A percentile compares a stretch with the other conserved stretches of the same genome.
phyloP scores from a whole-genome alignment of 2,329 filamentous ascomycete species.

The Aspergillus sp. region DNA sequence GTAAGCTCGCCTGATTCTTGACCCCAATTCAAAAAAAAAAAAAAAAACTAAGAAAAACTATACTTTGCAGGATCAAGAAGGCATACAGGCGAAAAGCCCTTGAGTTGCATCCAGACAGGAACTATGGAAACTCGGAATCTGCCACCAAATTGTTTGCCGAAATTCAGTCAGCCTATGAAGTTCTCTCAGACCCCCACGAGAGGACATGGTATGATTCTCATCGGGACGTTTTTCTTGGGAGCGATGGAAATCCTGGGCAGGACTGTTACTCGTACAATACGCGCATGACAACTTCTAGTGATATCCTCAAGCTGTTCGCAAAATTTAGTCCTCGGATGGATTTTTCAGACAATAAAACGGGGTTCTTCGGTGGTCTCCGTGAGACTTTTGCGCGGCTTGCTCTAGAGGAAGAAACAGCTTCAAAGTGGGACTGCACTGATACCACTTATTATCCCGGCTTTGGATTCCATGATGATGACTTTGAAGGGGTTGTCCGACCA shows the following conservation, averaged over 20 bases:
- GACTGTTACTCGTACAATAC: slow-evolving; percentile 63
- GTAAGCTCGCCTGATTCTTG: slow-evolving; percentile 42
- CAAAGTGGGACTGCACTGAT: slow-evolving; percentile 61
- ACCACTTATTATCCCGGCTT: slow-evolving; percentile 73
- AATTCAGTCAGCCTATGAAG: slow-evolving; percentile 86
- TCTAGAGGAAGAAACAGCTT: slow-evolving; percentile 72
- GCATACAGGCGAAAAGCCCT: slow-evolving; percentile 88
- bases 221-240: slow-evolving; percentile 74
- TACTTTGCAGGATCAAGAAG: slow-evolving; percentile 69
- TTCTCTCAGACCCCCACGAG: slow-evolving; percentile 94
- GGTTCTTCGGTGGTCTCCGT: slow-evolving; percentile 78
- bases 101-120: slow-evolving; percentile 91
- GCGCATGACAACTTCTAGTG: slow-evolving; percentile 71
- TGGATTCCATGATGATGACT: slow-evolving; percentile 68
- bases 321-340: slow-evolving; percentile 74
- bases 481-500: slow-evolving; percentile 68
- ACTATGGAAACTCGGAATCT: slow-evolving; percentile 77
- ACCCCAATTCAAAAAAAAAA: neutral
- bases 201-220: slow-evolving; percentile 98
- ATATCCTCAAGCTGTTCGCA: slow-evolving; percentile 72
- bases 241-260: slow-evolving; percentile 44
- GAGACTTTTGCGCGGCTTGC: slow-evolving; percentile 76
- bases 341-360: slow-evolving; percentile 72
- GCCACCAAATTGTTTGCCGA: slow-evolving; percentile 86
- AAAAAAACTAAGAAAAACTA: slow-evolving; percentile 2